phyloP scores from a whole-genome alignment of 2,329 filamentous ascomycete genomes.

The Tolypocladium tropicale region DNA sequence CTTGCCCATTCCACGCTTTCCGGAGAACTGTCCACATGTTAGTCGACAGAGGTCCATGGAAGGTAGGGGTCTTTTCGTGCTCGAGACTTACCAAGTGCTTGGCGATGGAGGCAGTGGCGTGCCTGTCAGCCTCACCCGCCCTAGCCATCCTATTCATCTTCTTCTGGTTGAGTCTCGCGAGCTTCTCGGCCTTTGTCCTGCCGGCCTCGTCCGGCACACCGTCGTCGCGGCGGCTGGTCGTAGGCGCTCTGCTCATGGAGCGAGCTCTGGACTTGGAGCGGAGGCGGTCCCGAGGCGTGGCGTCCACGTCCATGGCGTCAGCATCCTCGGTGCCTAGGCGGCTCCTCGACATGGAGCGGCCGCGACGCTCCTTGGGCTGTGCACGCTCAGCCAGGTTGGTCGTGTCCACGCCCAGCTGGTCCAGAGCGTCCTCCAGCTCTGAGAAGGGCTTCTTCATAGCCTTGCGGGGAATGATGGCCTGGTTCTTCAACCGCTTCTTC shows the following conservation, averaged over 20 bases:
- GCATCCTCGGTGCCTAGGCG: slow-evolving; percentile 52
- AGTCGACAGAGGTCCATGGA: slow-evolving; percentile 13
- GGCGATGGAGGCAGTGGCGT: slow-evolving; percentile 66
- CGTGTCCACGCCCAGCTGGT: slow-evolving; percentile 78
- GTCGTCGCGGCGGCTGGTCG: slow-evolving; percentile 59
- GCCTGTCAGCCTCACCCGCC: slow-evolving; percentile 93
- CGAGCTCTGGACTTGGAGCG: slow-evolving; percentile 60
- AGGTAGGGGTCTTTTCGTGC: no score
- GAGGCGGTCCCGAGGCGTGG: slow-evolving; percentile 45
- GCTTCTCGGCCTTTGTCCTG: slow-evolving; percentile 71
- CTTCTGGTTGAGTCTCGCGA: slow-evolving; percentile 86
- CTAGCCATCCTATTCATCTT: slow-evolving; percentile 98
- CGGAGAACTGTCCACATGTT: slow-evolving; percentile 53
- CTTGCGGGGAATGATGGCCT: slow-evolving; percentile 81
- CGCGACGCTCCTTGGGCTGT: slow-evolving; percentile 55
- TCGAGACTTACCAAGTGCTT: slow-evolving; percentile 74
- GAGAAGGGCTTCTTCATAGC: slow-evolving; percentile 72
- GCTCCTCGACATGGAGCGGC: slow-evolving; percentile 57
- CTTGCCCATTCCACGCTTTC: slow-evolving; percentile 92
- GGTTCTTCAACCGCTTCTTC: slow-evolving; percentile 96
- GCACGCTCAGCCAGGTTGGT: slow-evolving; percentile 64
- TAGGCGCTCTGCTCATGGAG: slow-evolving; percentile 53
- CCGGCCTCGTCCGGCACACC: slow-evolving; percentile 60
- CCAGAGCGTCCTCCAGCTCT: slow-evolving; percentile 77
- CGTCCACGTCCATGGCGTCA: slow-evolving; percentile 68